A percentile compares a stretch with the other conserved stretches of the same genome.
These are phyloP conservation scores for Dendrobium officinale DNA, from an alignment of 106 monocot genomes.

Conservation along the genomic window DNA sequence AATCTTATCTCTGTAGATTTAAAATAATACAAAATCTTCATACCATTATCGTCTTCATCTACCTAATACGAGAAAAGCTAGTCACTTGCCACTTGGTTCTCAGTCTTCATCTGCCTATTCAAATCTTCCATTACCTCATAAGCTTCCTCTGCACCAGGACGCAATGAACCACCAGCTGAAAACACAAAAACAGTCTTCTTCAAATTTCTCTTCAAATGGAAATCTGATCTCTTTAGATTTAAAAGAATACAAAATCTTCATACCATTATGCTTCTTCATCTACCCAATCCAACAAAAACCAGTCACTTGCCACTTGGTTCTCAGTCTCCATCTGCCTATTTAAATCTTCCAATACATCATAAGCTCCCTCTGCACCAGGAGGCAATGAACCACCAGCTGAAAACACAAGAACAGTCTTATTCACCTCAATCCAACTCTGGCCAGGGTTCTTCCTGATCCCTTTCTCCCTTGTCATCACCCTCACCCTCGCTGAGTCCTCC, in stretches of 20 bases:
- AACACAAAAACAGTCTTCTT: constrained; percentile 29
- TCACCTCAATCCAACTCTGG: constrained; percentile 50
- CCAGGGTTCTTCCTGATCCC: constrained; percentile 49
- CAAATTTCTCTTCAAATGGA: not conserved
- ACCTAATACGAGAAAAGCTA: not conserved
- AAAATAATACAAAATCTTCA: not conserved
- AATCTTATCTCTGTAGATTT: not conserved
- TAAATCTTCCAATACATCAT: constrained; percentile 26
- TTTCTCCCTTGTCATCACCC: constrained; percentile 29
- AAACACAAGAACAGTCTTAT: constrained; percentile 31
- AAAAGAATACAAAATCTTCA: not conserved
- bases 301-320: constrained; percentile 6
- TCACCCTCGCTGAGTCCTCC: constrained; percentile 40
- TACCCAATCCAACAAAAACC: not conserved
- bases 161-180: constrained; percentile 24
- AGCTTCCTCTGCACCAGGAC: constrained; percentile 18
- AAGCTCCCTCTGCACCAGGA: constrained; percentile 18
- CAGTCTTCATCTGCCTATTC: constrained; percentile 27
- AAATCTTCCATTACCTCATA: constrained; percentile 26
- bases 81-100: constrained; percentile 8
- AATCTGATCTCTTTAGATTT: not conserved
- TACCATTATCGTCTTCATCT: constrained; percentile 4
- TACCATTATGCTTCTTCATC: constrained; percentile 2
- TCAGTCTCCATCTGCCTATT: constrained; percentile 30
- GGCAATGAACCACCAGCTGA: constrained; percentile 26